Conservation (phyloP, 768 basidiomycete genomes). For the Podaxis sp. region DNA sequence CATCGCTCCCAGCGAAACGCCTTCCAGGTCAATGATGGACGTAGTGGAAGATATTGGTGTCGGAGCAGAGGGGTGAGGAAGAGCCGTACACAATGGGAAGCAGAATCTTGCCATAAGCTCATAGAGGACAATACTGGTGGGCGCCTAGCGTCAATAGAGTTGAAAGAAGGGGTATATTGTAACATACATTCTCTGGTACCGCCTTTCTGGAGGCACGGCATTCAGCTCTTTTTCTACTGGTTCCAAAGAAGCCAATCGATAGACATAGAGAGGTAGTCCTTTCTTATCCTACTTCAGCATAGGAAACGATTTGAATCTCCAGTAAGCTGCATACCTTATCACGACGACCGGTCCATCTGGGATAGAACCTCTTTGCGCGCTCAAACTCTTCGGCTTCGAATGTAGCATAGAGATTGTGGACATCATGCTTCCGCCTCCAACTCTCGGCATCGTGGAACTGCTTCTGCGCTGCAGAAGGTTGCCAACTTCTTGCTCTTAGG, state of each 20-base stretch:
- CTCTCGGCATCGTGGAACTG: conserved; percentile 68
- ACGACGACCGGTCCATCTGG: conserved; percentile 77
- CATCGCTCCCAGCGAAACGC: conserved; percentile 59
- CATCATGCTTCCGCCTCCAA: conserved; percentile 66
- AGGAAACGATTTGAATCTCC: conserved; percentile 1
- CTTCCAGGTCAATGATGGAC: conserved; percentile 73
- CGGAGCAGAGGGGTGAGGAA: conserved; percentile 51
- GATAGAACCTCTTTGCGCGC: conserved; percentile 62
- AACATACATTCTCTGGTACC: conserved; percentile 72
- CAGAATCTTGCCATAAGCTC: conserved; percentile 68
- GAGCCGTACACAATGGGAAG: conserved; percentile 59
- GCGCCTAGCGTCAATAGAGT: background rate
- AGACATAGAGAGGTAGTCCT: conserved; percentile 77
- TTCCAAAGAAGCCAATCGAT: conserved; percentile 62
- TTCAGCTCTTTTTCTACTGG: conserved; percentile 61
- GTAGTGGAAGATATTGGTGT: conserved; percentile 61
- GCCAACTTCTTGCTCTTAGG: conserved; percentile 75
- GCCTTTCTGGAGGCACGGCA: conserved; percentile 48
- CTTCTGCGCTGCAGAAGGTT: conserved; percentile 58
- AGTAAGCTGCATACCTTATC: conserved; percentile 54
- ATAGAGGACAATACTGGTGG: conserved; percentile 56
- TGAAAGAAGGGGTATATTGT: background rate
- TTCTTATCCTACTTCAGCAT: conserved; percentile 34
- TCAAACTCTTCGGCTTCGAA: conserved; percentile 65
- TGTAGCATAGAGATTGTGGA: conserved; percentile 60